Base-by-base conservation (phyloP, 768 basidiomycete species). In the Symmetrospora coprosmae region DNA sequence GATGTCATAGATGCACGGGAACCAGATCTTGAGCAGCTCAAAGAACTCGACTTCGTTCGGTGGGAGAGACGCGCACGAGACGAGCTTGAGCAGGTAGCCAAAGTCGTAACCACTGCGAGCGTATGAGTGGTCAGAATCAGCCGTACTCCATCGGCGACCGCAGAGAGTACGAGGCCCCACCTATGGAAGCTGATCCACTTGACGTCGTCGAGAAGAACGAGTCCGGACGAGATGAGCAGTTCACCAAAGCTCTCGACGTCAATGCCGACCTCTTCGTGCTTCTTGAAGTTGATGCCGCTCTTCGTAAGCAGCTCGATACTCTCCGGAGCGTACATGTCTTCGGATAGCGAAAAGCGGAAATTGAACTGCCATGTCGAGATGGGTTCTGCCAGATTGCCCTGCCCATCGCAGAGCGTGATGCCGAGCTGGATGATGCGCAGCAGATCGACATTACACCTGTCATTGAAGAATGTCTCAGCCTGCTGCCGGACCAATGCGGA, bases 291-390 rank as follows among this genome's bases (percentile, higher is more conserved):
- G 71, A 97, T 84, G 19, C 94, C 94, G 4, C 89, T 86, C 71
- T 91, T 91, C 72, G 88, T 85, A 50, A 99, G 76, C 14, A 91
- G 79, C 52, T 99, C 92, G 66, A 97, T 84, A 41, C 89, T 89
- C 59, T 97, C 92, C n/a, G 90, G 92, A 13, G 89, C 85, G 72
- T 86, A 97, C 88, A 97, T 96, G 74, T 99, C 94, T 55, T 94
- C 87, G 68, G 91, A 66, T 70, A 90, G 75, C 72, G 81, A 86
- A 73, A 97, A 99, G 70, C 80, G 81, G 76, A 99, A 97, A 73
- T 99, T 99, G 76, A 99, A 99, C 73, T 99, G 94, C 94, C 94
- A 99, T 52, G 91, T 94, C 30, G 86, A 85, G 34, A 84, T 80
- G 52, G 92, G 91, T 66, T 82, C 38, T 11, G 91, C 88, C 60